These are phyloP conservation scores for Lactifluus volemus DNA, from an alignment of 768 basidiomycete genomes.

Conservation along the genomic window DNA sequence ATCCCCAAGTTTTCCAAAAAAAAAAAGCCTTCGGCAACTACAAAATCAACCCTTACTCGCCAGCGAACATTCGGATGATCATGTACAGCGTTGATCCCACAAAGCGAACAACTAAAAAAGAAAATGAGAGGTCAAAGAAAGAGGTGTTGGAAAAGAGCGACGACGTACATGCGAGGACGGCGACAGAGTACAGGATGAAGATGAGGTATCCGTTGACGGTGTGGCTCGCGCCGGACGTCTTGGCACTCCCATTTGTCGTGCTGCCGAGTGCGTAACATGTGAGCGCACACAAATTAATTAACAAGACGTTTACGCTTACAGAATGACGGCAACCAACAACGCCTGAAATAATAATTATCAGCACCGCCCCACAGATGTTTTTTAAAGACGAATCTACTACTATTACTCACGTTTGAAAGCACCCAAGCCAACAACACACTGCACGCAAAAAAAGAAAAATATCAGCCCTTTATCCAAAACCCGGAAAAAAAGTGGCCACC, in stretches of 20 bases:
- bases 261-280: constrained; percentile 20
- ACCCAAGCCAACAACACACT: constrained; percentile 83
- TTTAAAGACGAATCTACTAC: constrained; percentile 16
- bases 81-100: constrained; percentile 76
- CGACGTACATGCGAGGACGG: constrained; percentile 80
- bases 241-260: constrained; percentile 43
- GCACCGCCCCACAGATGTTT: neutral
- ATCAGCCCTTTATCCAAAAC: constrained; percentile 15
- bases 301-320: constrained; percentile 35
- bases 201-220: constrained; percentile 83
- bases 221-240: constrained; percentile 35
- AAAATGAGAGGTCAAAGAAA: neutral
- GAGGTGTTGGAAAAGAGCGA: constrained; percentile 17
- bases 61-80: constrained; percentile 78
- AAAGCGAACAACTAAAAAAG: constrained; percentile 65
- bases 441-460: constrained; percentile 12
- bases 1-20: neutral
- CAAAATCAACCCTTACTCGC: constrained; percentile 47
- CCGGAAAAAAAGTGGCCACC: constrained; percentile 19
- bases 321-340: constrained; percentile 64
- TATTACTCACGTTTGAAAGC: constrained; percentile 73
- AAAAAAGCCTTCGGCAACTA: neutral
- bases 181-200: constrained; percentile 82
- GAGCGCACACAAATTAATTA: neutral
- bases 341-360: constrained; percentile 32